Evolutionary conservation across 2,329 filamentous ascomycete species (phyloP), one percentile per base, ranked within the genome.

Genomic region (Tolypocladium album): DNA sequence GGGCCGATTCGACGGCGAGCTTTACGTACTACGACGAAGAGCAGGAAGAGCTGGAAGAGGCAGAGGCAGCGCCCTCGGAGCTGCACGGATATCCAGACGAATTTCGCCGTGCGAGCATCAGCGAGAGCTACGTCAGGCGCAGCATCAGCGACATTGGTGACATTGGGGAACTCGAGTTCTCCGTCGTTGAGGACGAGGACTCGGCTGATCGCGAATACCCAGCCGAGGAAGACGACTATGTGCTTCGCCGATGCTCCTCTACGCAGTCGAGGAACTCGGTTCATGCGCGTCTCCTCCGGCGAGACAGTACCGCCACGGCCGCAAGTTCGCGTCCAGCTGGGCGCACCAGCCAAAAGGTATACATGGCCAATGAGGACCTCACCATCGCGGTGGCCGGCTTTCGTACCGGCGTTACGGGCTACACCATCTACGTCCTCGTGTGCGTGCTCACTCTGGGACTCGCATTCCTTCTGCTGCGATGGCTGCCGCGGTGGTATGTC

Each of bases 301-400:
- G 84, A 61, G 85, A 88, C 62, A 95, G 89, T 65, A 80, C 78
- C 36, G 82, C 82, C 58, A 94, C 90, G 15, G 82, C 86, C 63
- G 81, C 78, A 38, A 90, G 88, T 68, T 80, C 81, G 63, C 83
- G 82, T 57, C 78, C 77, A 47, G 83, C 82, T 13, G 84, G 85
- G 50, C 85, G 89, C 60, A 79, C 83, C 36, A 95, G 83, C 67
- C 94, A 99, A 73, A 97, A 97, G 75, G 82, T 97, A 31, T 94
- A 97, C 73, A 92, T 99, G 74, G 80, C 86, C 61, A 96, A 90
- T 50, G 94, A 99, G 73, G 94, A 99, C 72, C 78, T 99, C 64
- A 97, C 92, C 1, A 92, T 97, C 67, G 93, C 92, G 36, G 86
- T 97, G 69, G 91, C 93, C 31, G 94, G 94, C 0, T 99, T 97